Evolutionary conservation across 495 filamentous ascomycete genomes (phyloP).

Genomic region (Pseudevernia furfuracea): DNA sequence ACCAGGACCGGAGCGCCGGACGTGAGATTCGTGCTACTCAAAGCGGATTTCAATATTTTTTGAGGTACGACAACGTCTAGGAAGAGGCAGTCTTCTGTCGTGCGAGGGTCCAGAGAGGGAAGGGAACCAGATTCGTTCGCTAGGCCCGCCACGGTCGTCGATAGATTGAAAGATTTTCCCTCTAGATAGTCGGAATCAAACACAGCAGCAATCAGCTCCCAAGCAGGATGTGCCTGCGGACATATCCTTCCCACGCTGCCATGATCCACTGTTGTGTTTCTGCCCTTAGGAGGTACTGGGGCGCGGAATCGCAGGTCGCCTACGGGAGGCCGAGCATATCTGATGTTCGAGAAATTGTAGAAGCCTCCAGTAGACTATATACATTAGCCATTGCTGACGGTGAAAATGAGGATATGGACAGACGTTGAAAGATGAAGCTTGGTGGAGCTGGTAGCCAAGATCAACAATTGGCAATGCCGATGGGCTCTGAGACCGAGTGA

Average conservation of each 20-base stretch:
- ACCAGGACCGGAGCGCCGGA: conserved; percentile 43
- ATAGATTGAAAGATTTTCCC: conserved; percentile 16
- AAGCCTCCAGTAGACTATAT: conserved; percentile 29
- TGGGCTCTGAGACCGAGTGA: conserved; percentile 3
- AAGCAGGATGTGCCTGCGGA: conserved; percentile 43
- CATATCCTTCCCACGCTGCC: conserved; percentile 43
- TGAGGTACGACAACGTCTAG: conserved; percentile 45
- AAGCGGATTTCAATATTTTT: conserved; percentile 8
- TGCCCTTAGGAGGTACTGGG: conserved; percentile 30
- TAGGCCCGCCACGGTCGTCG: background rate
- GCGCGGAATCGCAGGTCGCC: conserved; percentile 45
- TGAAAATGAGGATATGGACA: conserved; percentile 8
- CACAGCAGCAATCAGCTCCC: conserved; percentile 29
- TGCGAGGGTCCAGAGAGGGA: conserved; percentile 35
- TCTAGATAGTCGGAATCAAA: conserved; percentile 35
- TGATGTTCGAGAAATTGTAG: conserved; percentile 55
- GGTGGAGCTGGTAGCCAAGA: conserved; percentile 44
- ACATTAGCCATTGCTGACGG: conserved; percentile 12
- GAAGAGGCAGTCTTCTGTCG: conserved; percentile 51
- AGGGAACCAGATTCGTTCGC: conserved; percentile 31
- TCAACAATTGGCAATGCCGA: conserved; percentile 39
- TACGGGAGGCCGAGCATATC: conserved; percentile 50
- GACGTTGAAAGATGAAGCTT: conserved; percentile 41
- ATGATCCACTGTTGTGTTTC: conserved; percentile 34
- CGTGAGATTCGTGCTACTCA: conserved; percentile 19